Evolutionary conservation across 257 asterid genomes (phyloP).

Genomic region (Solanum dulcamara): DNA sequence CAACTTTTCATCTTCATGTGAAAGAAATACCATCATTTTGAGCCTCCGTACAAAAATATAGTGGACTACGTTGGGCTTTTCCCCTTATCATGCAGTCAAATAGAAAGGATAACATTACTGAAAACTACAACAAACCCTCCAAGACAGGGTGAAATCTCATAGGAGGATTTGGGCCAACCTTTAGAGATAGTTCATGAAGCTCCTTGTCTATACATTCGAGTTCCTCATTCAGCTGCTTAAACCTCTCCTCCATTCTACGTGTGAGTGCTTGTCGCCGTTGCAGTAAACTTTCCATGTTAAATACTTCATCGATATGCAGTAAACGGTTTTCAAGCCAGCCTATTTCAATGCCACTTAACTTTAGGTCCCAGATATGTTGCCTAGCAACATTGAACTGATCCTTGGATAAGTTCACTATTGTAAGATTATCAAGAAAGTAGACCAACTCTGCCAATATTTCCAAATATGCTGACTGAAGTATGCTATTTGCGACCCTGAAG

Average conservation of each 20-base stretch:
- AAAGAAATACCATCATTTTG: neutral
- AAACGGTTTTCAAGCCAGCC: slow-evolving; percentile 5
- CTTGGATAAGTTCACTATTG: neutral
- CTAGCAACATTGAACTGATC: neutral
- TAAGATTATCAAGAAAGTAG: neutral
- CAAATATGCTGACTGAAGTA: neutral
- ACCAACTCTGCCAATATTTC: slow-evolving; percentile 2
- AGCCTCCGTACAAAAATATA: neutral
- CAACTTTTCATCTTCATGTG: neutral
- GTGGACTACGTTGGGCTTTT: neutral
- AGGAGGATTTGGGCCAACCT: neutral
- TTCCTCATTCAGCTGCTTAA: neutral
- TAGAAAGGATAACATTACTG: neutral
- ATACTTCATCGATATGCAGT: neutral
- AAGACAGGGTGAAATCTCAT: neutral
- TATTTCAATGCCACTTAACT: slow-evolving; percentile 3
- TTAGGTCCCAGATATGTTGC: slow-evolving; percentile 3
- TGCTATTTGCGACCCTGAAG: neutral
- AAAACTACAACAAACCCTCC: slow-evolving; percentile 5
- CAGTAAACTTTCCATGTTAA: neutral
- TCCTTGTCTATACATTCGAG: neutral
- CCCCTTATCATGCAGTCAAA: neutral
- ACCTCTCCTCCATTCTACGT: neutral
- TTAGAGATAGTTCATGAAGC: neutral
- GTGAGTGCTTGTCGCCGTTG: neutral